Conservation (phyloP, 2,329 filamentous ascomycete species). For the Penicillium thymicola region DNA sequence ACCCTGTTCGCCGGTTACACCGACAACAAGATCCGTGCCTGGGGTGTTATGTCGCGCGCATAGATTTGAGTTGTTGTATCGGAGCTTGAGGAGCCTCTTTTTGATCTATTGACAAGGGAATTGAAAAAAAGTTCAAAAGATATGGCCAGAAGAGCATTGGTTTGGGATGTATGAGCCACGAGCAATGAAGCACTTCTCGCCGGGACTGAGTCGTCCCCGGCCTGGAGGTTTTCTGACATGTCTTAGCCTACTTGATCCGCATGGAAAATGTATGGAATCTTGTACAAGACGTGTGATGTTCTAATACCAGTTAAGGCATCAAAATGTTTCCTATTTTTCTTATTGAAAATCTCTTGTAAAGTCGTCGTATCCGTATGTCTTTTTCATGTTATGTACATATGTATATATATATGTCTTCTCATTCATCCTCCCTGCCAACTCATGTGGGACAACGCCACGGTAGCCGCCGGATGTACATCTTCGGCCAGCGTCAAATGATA, state of each 20-base stretch:
- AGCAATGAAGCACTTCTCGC: constrained; percentile 41
- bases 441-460: neutral
- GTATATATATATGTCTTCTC: neutral
- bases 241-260: constrained; percentile 38
- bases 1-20: constrained; percentile 99
- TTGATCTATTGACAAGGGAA: constrained; percentile 30
- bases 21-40: constrained; percentile 97
- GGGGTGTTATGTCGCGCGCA: constrained; percentile 95
- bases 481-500: neutral
- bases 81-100: constrained; percentile 29
- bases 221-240: constrained; percentile 34
- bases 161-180: constrained; percentile 45
- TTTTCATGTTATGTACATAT: neutral
- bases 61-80: constrained; percentile 46
- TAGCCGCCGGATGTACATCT: neutral
- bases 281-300: constrained; percentile 38
- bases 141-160: constrained; percentile 32
- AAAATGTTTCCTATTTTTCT: constrained; percentile 34
- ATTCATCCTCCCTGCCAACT: neutral
- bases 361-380: neutral
- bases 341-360: constrained; percentile 15
- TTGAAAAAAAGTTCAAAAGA: constrained; percentile 36
- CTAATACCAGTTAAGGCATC: constrained; percentile 40
- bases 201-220: constrained; percentile 17
- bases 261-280: constrained; percentile 35